These are phyloP conservation scores for Clohesyomyces aquaticus DNA, from an alignment of 495 filamentous ascomycete species.

Conservation along the genomic window DNA sequence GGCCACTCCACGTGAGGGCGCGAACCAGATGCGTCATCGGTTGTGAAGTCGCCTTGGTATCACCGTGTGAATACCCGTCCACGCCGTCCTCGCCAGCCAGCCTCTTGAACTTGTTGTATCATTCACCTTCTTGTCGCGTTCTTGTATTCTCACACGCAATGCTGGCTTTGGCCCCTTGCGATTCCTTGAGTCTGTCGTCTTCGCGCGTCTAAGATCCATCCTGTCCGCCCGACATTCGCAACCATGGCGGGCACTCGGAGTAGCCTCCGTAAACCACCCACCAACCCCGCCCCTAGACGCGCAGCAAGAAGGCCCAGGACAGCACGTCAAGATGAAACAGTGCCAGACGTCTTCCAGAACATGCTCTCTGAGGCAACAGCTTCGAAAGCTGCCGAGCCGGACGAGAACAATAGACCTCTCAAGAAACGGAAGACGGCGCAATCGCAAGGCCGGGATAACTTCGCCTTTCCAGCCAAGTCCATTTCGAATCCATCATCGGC, in stretches of 20 bases:
- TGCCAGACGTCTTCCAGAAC: slow-evolving; percentile 38
- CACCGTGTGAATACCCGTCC: background rate
- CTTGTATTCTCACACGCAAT: no score
- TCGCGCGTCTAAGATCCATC: no score
- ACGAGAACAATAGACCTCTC: slow-evolving; percentile 34
- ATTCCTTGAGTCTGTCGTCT: background rate
- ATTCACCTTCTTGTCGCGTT: no score
- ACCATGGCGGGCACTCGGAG: slow-evolving; percentile 20
- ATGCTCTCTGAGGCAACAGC: slow-evolving; percentile 28
- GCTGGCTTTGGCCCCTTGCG: background rate
- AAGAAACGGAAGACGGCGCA: slow-evolving; percentile 35
- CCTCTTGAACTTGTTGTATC: no score
- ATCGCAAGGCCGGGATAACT: background rate
- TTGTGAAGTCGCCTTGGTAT: background rate
- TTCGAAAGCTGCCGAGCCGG: slow-evolving; percentile 22
- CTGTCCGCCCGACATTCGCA: no score
- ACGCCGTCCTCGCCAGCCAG: no score
- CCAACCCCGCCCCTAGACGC: slow-evolving; percentile 1
- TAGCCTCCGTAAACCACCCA: slow-evolving; percentile 15
- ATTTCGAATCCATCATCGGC: background rate
- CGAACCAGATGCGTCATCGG: background rate
- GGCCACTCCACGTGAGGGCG: background rate
- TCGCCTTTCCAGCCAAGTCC: background rate
- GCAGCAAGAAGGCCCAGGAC: slow-evolving; percentile 12
- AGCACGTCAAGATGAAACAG: slow-evolving; percentile 16